A percentile compares a stretch with the other conserved stretches of the same genome.
These are phyloP conservation scores for Neurospora sp. DNA, from an alignment of 495 filamentous ascomycete species.

Conservation along the genomic window DNA sequence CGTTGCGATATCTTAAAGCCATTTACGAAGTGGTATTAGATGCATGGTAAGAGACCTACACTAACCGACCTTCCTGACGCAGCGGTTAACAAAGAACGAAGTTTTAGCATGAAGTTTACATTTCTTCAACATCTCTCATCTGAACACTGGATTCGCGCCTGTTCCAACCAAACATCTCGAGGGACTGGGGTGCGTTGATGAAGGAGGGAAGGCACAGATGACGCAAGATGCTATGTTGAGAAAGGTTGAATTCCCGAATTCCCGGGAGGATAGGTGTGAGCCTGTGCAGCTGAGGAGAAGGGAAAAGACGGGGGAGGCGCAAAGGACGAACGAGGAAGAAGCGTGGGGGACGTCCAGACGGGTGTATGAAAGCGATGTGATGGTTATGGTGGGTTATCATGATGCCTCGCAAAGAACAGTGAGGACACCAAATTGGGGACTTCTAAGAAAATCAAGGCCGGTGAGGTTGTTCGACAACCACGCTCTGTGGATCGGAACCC, in stretches of 20 bases:
- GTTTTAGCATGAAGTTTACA: not conserved
- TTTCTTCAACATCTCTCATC: not conserved
- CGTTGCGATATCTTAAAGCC: not conserved
- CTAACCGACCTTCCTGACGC: not conserved
- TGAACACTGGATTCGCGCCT: not conserved
- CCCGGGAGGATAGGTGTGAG: too few species aligned
- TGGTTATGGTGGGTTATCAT: not conserved
- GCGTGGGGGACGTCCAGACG: not conserved
- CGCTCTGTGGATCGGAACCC: not conserved
- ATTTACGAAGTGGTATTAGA: not conserved
- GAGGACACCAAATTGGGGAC: not conserved
- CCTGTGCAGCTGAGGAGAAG: too few species aligned
- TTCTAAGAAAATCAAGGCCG: not conserved
- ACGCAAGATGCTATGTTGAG: not conserved
- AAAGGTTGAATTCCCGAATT: too few species aligned
- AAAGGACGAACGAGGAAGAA: too few species aligned
- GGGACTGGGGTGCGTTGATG: not conserved
- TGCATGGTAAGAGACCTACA: not conserved
- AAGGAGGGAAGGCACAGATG: not conserved
- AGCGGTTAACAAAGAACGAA: not conserved
- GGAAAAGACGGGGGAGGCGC: too few species aligned
- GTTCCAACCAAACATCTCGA: not conserved
- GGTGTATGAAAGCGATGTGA: not conserved
- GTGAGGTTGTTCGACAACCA: not conserved
- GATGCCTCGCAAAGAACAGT: not conserved